A percentile compares a stretch with the other conserved stretches of the same genome.
Evolutionary conservation across 2,329 filamentous ascomycete genomes (phyloP).

Genomic region (Aspergillus luchuensis): DNA sequence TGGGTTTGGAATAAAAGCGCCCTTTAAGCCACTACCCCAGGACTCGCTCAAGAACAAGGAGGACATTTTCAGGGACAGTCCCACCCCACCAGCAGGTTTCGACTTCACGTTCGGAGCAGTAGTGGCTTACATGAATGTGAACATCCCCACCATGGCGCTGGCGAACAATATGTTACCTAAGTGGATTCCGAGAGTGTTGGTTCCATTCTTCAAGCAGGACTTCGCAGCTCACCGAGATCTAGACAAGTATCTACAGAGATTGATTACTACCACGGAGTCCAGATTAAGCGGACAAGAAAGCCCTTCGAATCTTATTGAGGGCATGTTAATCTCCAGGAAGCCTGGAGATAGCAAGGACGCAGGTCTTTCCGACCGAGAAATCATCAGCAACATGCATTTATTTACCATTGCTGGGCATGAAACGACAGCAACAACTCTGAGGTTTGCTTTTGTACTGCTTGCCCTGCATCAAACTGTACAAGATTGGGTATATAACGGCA

Average conservation of each 20-base stretch:
- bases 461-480: slow-evolving; percentile 50
- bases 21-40: slow-evolving; percentile 19
- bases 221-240: slow-evolving; percentile 32
- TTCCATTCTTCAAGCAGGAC: slow-evolving; percentile 35
- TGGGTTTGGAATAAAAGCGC: slow-evolving; percentile 36
- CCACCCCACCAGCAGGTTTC: slow-evolving; percentile 21
- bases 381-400: slow-evolving; percentile 54
- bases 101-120: slow-evolving; percentile 27
- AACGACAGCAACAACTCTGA: slow-evolving; percentile 51
- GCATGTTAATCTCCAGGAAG: slow-evolving; percentile 16
- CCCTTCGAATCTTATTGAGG: slow-evolving; percentile 19
- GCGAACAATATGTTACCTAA: slow-evolving; percentile 22
- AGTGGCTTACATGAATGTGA: slow-evolving; percentile 28
- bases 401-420: slow-evolving; percentile 57
- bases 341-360: not conserved
- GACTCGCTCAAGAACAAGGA: slow-evolving; percentile 20
- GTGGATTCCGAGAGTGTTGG: slow-evolving; percentile 23
- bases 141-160: slow-evolving; percentile 17
- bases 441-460: slow-evolving; percentile 48
- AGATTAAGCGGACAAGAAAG: slow-evolving; percentile 22
- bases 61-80: slow-evolving; percentile 26
- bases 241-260: slow-evolving; percentile 19
- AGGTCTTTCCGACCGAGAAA: slow-evolving; percentile 37
- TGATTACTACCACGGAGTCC: slow-evolving; percentile 27
- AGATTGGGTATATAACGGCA: slow-evolving; percentile 49